Evolutionary conservation across 805 yeast species (phyloP).

Genomic region (Cyberlindnera japonica): DNA sequence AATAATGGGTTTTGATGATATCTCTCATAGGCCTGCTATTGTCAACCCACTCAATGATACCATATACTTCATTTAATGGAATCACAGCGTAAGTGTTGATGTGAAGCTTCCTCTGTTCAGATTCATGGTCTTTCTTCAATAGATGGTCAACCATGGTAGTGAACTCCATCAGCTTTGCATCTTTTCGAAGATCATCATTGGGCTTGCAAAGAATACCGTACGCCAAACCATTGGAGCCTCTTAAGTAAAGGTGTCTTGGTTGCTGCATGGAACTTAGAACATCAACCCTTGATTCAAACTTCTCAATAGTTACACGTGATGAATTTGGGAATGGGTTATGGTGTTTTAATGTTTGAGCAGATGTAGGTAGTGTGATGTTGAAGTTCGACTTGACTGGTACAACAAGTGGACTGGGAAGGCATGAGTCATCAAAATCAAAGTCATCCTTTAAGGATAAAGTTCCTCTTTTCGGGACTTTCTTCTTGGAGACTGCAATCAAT

Average conservation of each 20-base stretch:
- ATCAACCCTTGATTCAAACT: conserved; percentile 63
- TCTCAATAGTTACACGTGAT: conserved; percentile 49
- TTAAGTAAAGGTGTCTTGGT: conserved; percentile 72
- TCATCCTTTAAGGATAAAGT: conserved; percentile 33
- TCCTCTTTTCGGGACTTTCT: conserved; percentile 17
- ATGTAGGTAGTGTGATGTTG: conserved; percentile 58
- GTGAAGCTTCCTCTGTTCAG: conserved; percentile 65
- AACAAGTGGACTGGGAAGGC: conserved; percentile 51
- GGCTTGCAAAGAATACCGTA: conserved; percentile 81
- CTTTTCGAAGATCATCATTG: conserved; percentile 90
- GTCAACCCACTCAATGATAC: conserved; percentile 87
- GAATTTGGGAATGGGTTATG: conserved; percentile 44
- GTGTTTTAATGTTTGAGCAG: conserved; percentile 37
- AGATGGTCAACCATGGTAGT: conserved; percentile 82
- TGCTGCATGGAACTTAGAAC: conserved; percentile 80
- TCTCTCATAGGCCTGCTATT: conserved; percentile 69
- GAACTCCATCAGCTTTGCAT: conserved; percentile 87
- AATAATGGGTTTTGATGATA: conserved; percentile 45
- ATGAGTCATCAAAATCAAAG: conserved; percentile 38
- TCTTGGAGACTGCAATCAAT: conserved; percentile 26
- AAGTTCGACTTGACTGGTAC: conserved; percentile 73
- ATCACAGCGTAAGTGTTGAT: conserved; percentile 85
- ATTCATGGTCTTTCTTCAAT: conserved; percentile 60
- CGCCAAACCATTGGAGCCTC: conserved; percentile 73
- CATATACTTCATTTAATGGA: conserved; percentile 81